Percentiles rank a stretch among this genome's conserved stretches.
phyloP scores from a whole-genome alignment of 805 yeast genomes.

The Osmozyma mogii region DNA sequence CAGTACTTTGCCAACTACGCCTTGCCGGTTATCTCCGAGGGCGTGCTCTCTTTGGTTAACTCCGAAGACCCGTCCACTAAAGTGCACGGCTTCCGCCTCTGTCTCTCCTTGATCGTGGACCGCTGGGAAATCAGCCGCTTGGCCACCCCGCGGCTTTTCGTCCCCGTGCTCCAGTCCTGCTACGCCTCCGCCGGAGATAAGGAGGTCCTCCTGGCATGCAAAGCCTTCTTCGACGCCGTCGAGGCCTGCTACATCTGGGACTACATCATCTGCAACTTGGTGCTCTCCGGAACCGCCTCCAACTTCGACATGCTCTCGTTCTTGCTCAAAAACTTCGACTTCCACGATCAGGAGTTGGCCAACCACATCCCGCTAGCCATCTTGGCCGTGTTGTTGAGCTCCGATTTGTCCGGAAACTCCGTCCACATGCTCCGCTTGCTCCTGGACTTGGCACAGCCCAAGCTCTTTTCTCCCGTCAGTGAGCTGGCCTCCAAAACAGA shows the following conservation, averaged over 20 bases:
- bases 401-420: slow-evolving; percentile 19
- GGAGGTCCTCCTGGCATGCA: slow-evolving; percentile 51
- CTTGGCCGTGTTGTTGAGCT: slow-evolving; percentile 33
- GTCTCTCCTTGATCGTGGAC: slow-evolving; percentile 68
- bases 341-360: slow-evolving; percentile 83
- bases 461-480: slow-evolving; percentile 38
- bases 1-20: slow-evolving; percentile 59
- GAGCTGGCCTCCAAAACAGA: too few relatives aligned
- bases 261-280: slow-evolving; percentile 39
- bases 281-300: slow-evolving; percentile 19
- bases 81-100: slow-evolving; percentile 52
- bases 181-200: slow-evolving; percentile 8
- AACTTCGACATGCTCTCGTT: slow-evolving; percentile 47
- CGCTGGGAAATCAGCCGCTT: slow-evolving; percentile 88
- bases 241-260: slow-evolving; percentile 79
- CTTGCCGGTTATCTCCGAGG: slow-evolving; percentile 38
- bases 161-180: slow-evolving; percentile 53
- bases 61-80: slow-evolving; percentile 24
- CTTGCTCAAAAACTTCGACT: slow-evolving; percentile 56
- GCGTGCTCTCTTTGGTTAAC: slow-evolving; percentile 42
- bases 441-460: slow-evolving; percentile 50
- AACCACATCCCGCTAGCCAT: slow-evolving; percentile 70
- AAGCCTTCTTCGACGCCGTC: slow-evolving; percentile 74
- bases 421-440: slow-evolving; percentile 34
- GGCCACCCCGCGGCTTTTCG: slow-evolving; percentile 61